phyloP scores from a whole-genome alignment of 176 grass and related monocot genomes.

The Musa troglodytarum region DNA sequence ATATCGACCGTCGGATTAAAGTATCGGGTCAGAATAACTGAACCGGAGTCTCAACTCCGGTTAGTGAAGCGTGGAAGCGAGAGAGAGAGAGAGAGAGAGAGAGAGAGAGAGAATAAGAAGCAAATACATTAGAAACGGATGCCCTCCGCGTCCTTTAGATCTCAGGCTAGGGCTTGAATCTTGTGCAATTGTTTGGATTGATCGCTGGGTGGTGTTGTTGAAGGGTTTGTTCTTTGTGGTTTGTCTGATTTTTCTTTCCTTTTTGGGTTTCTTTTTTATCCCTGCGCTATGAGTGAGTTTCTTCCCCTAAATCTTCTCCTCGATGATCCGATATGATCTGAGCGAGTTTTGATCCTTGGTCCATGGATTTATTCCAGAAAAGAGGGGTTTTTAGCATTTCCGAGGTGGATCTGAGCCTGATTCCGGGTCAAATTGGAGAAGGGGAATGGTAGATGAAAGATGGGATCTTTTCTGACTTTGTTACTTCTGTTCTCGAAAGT shows the following conservation, averaged over 20 bases:
- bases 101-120: neutral
- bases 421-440: conserved; percentile 8
- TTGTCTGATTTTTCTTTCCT: neutral
- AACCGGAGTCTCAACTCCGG: conserved; percentile 7
- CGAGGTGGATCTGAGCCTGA: neutral
- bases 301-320: conserved; percentile 6
- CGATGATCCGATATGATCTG: neutral
- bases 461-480: neutral
- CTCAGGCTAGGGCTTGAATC: neutral
- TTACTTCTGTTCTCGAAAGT: neutral
- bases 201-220: neutral
- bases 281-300: neutral
- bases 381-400: neutral
- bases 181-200: neutral
- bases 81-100: neutral
- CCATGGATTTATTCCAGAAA: neutral
- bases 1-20: neutral
- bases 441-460: neutral
- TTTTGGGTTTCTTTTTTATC: neutral
- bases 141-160: neutral
- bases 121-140: neutral
- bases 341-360: neutral
- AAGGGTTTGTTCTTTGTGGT: neutral
- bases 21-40: too few relatives aligned
- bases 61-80: neutral